These are phyloP conservation scores for Hyaloscypha finlandica DNA, from an alignment of 495 filamentous ascomycete genomes.

Conservation along the genomic window DNA sequence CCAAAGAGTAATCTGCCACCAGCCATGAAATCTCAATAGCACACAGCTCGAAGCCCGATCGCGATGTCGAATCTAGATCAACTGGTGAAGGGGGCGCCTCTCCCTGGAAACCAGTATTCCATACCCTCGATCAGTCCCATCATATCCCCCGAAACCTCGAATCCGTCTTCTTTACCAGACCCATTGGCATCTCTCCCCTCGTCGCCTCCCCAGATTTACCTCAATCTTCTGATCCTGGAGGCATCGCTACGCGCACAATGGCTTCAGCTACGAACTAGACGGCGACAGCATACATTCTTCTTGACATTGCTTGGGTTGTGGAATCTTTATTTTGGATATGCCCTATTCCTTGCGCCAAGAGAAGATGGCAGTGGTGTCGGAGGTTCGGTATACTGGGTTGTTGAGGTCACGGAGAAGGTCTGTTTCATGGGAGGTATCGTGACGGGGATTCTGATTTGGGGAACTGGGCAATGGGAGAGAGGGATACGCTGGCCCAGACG, in stretches of 20 bases:
- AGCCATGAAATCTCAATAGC: constrained; percentile 21
- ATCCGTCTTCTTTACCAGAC: constrained; percentile 51
- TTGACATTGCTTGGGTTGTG: constrained; percentile 75
- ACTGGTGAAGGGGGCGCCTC: constrained; percentile 80
- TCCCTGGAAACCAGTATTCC: constrained; percentile 46
- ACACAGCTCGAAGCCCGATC: constrained; percentile 34
- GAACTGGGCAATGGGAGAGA: constrained; percentile 91
- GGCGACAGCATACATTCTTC: constrained; percentile 95
- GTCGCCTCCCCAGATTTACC: constrained; percentile 92
- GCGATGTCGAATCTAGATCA: constrained; percentile 70
- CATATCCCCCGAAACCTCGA: constrained; percentile 41
- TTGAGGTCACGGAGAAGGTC: constrained; percentile 85
- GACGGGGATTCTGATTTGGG: constrained; percentile 83
- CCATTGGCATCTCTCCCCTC: constrained; percentile 81
- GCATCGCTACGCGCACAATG: constrained; percentile 92
- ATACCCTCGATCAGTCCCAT: constrained; percentile 44
- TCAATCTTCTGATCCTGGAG: constrained; percentile 96
- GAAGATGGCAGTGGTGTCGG: constrained; percentile 90
- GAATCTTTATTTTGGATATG: constrained; percentile 81
- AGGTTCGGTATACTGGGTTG: constrained; percentile 92
- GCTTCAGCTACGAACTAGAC: constrained; percentile 80
- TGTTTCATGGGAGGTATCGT: constrained; percentile 84
- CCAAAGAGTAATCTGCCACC: neutral
- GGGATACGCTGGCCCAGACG: constrained; percentile 92
- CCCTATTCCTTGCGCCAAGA: constrained; percentile 83